Evolutionary conservation across 2,329 filamentous ascomycete species (phyloP).

Genomic region (Coniella vitis): DNA sequence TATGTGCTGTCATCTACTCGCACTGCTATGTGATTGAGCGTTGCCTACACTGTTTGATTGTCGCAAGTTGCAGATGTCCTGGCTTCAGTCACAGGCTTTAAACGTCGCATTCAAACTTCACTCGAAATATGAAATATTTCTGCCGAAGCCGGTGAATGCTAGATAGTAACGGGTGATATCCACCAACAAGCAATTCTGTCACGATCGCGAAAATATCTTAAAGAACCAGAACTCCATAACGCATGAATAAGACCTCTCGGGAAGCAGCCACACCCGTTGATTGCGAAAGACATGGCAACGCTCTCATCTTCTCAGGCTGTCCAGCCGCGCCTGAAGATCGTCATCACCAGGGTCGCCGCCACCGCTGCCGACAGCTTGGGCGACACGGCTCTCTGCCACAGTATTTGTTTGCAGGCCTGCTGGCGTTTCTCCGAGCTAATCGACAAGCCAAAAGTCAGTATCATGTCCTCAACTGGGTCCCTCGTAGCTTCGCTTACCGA

Average conservation of each 20-base stretch:
- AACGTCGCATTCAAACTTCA: too few species aligned
- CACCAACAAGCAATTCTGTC: background rate
- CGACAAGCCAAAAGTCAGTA: conserved; percentile 21
- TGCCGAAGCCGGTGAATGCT: too few species aligned
- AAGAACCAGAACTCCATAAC: background rate
- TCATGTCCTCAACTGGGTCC: background rate
- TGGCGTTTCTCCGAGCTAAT: conserved; percentile 84
- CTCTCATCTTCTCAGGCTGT: conserved; percentile 64
- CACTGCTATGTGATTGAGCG: too few species aligned
- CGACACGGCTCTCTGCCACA: conserved; percentile 69
- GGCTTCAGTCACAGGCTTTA: too few species aligned
- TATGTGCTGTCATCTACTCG: too few species aligned
- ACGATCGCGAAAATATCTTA: background rate
- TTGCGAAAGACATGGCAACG: background rate
- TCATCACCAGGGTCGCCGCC: conserved; percentile 72
- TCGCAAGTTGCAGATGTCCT: too few species aligned
- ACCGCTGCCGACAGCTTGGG: conserved; percentile 72
- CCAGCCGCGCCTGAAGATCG: conserved; percentile 86
- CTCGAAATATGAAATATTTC: too few species aligned
- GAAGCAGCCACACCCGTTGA: too few species aligned
- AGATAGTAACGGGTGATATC: too few species aligned
- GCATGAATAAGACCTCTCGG: background rate
- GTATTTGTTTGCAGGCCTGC: conserved; percentile 69
- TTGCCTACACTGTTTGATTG: too few species aligned
- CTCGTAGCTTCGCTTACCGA: conserved; percentile 53